Conservation (phyloP, 2,329 filamentous ascomycete genomes). For the Colletotrichum theobromicola region DNA sequence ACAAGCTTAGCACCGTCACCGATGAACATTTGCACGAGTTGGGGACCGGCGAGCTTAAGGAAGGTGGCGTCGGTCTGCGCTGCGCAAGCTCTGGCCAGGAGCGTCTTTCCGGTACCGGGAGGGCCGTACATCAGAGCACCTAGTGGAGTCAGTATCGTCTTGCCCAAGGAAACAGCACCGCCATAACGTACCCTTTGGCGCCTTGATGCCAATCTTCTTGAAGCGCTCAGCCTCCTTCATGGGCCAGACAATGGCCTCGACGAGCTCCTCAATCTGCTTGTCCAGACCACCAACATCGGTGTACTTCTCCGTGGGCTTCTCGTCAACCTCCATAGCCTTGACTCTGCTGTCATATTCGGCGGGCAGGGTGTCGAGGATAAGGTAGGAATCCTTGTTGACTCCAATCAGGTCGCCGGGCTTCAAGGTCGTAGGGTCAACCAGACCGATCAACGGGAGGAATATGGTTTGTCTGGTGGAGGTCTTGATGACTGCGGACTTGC, state of each 20-base stretch:
- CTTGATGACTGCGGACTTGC: slow-evolving; percentile 99
- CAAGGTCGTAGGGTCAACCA: slow-evolving; percentile 93
- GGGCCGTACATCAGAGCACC: slow-evolving; percentile 98
- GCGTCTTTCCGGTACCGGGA: slow-evolving; percentile 88
- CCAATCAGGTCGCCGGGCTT: slow-evolving; percentile 97
- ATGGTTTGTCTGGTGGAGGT: slow-evolving; percentile 98
- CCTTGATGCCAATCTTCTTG: slow-evolving; percentile 99
- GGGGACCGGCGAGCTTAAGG: slow-evolving; percentile 95
- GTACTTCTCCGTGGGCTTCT: slow-evolving; percentile 99
- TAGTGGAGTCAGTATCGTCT: slow-evolving; percentile 37
- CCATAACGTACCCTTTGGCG: slow-evolving; percentile 81
- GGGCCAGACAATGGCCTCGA: slow-evolving; percentile 98
- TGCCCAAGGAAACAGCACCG: neutral
- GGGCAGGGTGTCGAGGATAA: slow-evolving; percentile 93
- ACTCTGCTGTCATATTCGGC: slow-evolving; percentile 99
- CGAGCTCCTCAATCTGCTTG: slow-evolving; percentile 98
- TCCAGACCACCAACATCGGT: slow-evolving; percentile 96
- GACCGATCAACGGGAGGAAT: slow-evolving; percentile 94
- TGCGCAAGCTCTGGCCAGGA: slow-evolving; percentile 92
- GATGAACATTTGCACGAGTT: slow-evolving; percentile 99
- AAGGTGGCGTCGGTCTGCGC: slow-evolving; percentile 99
- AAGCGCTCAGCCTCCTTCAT: slow-evolving; percentile 99
- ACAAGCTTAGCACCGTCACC: slow-evolving; percentile 98
- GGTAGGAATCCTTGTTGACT: slow-evolving; percentile 98
- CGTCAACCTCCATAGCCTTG: slow-evolving; percentile 99